phyloP scores from a whole-genome alignment of 73 alveolate species.

The Halteria grandinella region DNA sequence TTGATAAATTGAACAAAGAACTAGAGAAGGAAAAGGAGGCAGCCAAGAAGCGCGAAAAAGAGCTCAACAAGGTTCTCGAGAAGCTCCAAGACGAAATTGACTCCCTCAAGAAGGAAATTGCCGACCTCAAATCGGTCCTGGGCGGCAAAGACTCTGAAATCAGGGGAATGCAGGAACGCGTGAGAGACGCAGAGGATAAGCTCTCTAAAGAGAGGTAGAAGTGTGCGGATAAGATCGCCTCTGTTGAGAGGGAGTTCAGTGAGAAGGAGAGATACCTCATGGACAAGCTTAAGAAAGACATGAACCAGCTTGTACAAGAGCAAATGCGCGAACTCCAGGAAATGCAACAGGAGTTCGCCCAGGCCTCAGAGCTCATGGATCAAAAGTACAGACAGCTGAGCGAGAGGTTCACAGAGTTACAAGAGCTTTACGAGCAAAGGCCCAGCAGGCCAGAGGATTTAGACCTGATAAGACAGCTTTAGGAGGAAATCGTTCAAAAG shows the following conservation, averaged over 20 bases:
- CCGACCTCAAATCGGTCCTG: conserved; percentile 7
- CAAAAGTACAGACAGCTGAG: conserved; percentile 62
- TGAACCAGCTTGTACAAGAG: conserved; percentile 63
- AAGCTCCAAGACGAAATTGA: conserved; percentile 28
- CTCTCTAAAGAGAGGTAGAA: conserved; percentile 33
- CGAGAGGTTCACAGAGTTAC: conserved; percentile 51
- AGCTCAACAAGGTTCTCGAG: conserved; percentile 11
- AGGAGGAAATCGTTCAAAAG: conserved; percentile 66
- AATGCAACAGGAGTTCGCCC: conserved; percentile 61
- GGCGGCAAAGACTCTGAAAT: conserved; percentile 3
- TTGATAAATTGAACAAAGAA: conserved; percentile 4
- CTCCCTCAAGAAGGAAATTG: conserved; percentile 40
- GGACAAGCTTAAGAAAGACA: conserved; percentile 49
- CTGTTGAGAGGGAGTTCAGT: conserved; percentile 34
- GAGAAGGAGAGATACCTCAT: conserved; percentile 55
- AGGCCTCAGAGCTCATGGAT: conserved; percentile 68
- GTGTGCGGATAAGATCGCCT: neutral
- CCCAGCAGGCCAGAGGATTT: conserved; percentile 87
- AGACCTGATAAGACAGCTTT: conserved; percentile 66
- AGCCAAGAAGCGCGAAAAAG: conserved; percentile 28
- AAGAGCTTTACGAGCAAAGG: conserved; percentile 74
- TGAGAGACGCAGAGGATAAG: conserved; percentile 49
- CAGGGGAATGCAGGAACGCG: conserved; percentile 26
- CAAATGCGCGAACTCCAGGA: conserved; percentile 54
- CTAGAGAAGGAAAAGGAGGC: conserved; percentile 37